Conservation (phyloP, 164 flowering plant genomes). For the Aristolochia californica region DNA sequence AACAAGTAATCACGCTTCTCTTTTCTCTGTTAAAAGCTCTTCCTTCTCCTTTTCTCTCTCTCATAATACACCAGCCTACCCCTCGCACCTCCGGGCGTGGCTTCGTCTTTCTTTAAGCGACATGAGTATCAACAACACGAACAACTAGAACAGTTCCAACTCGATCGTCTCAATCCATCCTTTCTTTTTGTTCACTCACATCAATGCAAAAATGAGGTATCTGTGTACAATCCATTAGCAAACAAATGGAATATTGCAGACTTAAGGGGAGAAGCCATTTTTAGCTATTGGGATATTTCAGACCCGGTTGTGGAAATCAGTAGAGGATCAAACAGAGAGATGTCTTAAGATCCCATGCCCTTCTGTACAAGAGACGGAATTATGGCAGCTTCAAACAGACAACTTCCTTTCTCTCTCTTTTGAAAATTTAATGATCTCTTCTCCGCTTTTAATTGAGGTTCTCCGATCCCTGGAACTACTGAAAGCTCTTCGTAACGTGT, state of each 20-base stretch:
- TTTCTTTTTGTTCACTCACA: slow-evolving; percentile 16
- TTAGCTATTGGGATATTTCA: slow-evolving; percentile 17
- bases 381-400: not conserved
- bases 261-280: slow-evolving; percentile 9
- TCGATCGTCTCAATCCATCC: not conserved
- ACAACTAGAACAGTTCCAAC: too few relatives aligned
- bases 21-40: too few relatives aligned
- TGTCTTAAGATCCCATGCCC: slow-evolving; percentile 12
- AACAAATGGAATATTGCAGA: slow-evolving; percentile 20
- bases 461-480: slow-evolving; percentile 9
- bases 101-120: too few relatives aligned
- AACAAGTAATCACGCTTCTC: slow-evolving; percentile 20
- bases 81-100: too few relatives aligned
- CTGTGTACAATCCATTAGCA: slow-evolving; percentile 22
- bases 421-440: slow-evolving; percentile 1
- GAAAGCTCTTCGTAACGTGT: slow-evolving; percentile 16
- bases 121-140: too few relatives aligned
- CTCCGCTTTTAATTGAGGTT: not conserved
- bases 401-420: not conserved
- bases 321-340: slow-evolving; percentile 11
- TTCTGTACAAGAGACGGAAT: slow-evolving; percentile 9
- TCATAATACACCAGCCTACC: too few relatives aligned
- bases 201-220: slow-evolving; percentile 17
- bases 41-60: not conserved
- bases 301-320: slow-evolving; percentile 15